Percentiles rank a stretch among this genome's conserved stretches.
Evolutionary conservation across 495 filamentous ascomycete species (phyloP).

Genomic region (Cercophora sp.): DNA sequence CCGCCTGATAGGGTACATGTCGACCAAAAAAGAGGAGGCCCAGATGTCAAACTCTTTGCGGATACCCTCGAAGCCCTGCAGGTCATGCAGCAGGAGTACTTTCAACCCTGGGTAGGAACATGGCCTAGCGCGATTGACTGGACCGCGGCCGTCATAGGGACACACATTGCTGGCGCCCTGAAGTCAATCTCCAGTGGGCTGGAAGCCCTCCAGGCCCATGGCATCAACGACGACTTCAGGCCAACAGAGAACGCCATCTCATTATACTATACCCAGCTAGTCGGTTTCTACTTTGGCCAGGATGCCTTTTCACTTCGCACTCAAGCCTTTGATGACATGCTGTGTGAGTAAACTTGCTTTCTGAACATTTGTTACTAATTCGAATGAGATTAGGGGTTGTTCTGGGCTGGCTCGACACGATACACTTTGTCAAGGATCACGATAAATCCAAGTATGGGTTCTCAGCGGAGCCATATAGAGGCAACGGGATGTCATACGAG

Average conservation of each 20-base stretch:
- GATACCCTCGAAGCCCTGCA: constrained; percentile 58
- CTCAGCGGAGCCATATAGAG: background rate
- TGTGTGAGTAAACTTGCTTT: too few species aligned
- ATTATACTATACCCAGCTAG: constrained; percentile 72
- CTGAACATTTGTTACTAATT: too few species aligned
- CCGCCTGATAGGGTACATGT: too few species aligned
- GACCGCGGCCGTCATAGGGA: constrained; percentile 85
- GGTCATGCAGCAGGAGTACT: constrained; percentile 75
- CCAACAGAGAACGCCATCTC: constrained; percentile 70
- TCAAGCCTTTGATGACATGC: constrained; percentile 92
- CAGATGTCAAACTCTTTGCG: constrained; percentile 28
- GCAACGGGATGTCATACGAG: too few species aligned
- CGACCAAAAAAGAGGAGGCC: too few species aligned
- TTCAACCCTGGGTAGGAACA: constrained; percentile 69
- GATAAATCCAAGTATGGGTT: constrained; percentile 13
- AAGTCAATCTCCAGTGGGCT: constrained; percentile 53
- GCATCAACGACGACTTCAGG: constrained; percentile 36
- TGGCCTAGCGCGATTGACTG: constrained; percentile 92
- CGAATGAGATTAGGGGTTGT: too few species aligned
- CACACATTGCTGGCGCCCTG: constrained; percentile 69
- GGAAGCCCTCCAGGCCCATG: constrained; percentile 15
- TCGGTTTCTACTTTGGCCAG: constrained; percentile 82
- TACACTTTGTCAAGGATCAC: constrained; percentile 69
- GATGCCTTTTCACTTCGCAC: constrained; percentile 69
- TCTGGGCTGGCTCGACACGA: constrained; percentile 80